Percentiles rank a stretch among this genome's conserved stretches.
phyloP scores from a whole-genome alignment of 2,329 filamentous ascomycete species.

The Diaporthe sp. region DNA sequence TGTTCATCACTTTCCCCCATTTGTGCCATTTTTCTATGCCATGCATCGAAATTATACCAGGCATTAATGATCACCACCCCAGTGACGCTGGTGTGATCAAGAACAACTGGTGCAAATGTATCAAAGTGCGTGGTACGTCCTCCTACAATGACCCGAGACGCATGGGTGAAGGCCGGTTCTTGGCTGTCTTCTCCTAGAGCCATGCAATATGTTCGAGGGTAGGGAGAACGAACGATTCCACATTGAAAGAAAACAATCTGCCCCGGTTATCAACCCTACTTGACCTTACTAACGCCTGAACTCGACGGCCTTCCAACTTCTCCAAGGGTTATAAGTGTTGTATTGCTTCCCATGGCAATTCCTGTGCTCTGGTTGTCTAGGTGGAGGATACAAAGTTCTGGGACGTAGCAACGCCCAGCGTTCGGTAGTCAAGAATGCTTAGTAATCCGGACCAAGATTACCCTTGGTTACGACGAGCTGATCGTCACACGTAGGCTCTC shows the following conservation, averaged over 20 bases:
- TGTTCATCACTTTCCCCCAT: background rate
- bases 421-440: background rate
- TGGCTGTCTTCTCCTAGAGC: no score
- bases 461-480: background rate
- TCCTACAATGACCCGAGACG: no score
- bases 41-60: background rate
- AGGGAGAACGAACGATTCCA: no score
- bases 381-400: background rate
- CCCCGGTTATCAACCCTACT: no score
- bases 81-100: background rate
- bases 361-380: background rate
- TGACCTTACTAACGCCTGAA: no score
- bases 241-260: no score
- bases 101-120: background rate
- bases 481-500: background rate
- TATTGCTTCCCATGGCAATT: conserved; percentile 7
- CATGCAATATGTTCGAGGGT: no score
- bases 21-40: background rate
- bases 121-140: background rate
- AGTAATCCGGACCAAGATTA: background rate
- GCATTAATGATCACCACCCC: background rate
- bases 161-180: no score
- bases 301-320: no score
- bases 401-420: background rate
- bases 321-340: no score